phyloP scores from a whole-genome alignment of 768 basidiomycete species.

The Nidularia pulvinata region DNA sequence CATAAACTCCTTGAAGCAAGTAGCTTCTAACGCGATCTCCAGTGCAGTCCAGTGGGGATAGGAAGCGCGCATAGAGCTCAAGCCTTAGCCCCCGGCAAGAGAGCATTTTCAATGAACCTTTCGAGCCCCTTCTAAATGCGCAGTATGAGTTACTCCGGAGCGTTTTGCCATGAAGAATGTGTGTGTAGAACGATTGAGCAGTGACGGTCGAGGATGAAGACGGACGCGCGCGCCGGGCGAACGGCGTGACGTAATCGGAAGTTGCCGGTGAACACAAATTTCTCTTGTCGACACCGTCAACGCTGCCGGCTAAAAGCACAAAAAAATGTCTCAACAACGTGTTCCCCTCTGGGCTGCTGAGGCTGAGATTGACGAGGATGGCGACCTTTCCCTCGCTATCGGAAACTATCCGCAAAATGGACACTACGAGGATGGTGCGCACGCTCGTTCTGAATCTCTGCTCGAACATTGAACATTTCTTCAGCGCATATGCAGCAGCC shows the following conservation, averaged over 20 bases:
- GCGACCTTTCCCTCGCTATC: constrained; percentile 68
- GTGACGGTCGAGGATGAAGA: too few relatives aligned
- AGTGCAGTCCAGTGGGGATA: too few relatives aligned
- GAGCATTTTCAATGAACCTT: too few relatives aligned
- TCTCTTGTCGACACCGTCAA: constrained; percentile 17
- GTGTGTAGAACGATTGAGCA: too few relatives aligned
- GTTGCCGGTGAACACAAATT: constrained; percentile 28
- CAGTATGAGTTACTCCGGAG: too few relatives aligned
- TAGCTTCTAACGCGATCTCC: too few relatives aligned
- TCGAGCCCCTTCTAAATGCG: too few relatives aligned
- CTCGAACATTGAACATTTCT: constrained; percentile 12
- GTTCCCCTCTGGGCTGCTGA: constrained; percentile 77
- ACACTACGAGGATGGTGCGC: constrained; percentile 65
- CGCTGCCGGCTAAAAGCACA: constrained; percentile 4
- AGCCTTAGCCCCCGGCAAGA: too few relatives aligned
- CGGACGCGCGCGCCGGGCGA: too few relatives aligned
- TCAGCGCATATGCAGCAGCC: constrained; percentile 51
- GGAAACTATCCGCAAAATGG: constrained; percentile 71
- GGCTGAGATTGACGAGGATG: constrained; percentile 80
- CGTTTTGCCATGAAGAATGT: too few relatives aligned
- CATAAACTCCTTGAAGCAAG: too few relatives aligned
- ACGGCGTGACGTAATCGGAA: constrained; percentile 13
- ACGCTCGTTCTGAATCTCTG: background rate
- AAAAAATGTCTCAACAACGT: constrained; percentile 62
- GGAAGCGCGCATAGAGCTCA: too few relatives aligned